Conservation (phyloP, 176 grass and related monocot genomes). For the Canna indica region DNA sequence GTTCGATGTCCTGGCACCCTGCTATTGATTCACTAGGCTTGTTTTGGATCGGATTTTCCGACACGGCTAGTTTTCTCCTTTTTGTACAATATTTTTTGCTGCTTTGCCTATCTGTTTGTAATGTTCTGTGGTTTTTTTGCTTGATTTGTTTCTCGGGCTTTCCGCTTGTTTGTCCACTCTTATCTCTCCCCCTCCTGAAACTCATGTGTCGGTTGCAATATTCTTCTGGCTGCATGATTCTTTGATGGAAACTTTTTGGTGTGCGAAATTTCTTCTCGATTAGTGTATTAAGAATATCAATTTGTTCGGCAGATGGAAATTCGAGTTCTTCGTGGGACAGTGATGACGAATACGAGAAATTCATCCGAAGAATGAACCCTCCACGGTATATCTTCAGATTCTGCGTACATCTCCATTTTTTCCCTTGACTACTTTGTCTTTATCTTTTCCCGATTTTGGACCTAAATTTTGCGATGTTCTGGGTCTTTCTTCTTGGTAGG, state of each 20-base stretch:
- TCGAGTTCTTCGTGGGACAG: slow-evolving; percentile 48
- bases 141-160: too few relatives aligned
- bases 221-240: neutral
- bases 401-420: neutral
- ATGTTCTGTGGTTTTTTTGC: neutral
- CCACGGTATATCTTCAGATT: slow-evolving; percentile 41
- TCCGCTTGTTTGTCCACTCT: neutral
- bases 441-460: neutral
- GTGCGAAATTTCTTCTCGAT: neutral
- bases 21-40: neutral
- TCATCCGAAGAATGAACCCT: slow-evolving; percentile 95
- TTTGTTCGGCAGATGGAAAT: slow-evolving; percentile 36
- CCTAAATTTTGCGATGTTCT: neutral
- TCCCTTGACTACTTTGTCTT: neutral
- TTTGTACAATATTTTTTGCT: neutral
- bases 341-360: slow-evolving; percentile 85
- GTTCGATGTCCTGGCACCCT: neutral
- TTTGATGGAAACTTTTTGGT: neutral
- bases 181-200: neutral
- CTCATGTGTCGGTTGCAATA: neutral
- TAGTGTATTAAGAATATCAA: neutral
- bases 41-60: neutral
- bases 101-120: neutral
- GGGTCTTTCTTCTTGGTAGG: slow-evolving; percentile 30
- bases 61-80: neutral